Evolutionary conservation across 352 stramenopile species (phyloP).

Genomic region (Phytopythium chamaehyphon): DNA sequence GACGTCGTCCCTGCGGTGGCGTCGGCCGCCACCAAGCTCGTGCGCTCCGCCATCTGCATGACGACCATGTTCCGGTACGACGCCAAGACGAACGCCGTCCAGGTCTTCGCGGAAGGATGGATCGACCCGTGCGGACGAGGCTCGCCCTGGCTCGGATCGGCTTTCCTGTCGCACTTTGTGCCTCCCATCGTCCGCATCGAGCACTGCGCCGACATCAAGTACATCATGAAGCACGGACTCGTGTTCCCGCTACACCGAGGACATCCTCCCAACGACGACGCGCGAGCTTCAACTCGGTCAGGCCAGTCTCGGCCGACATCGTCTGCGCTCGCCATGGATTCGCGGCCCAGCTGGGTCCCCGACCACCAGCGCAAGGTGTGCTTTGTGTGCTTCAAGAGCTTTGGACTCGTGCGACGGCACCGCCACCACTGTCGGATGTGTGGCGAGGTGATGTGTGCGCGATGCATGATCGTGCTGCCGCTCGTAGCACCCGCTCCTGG

Average conservation of each 20-base stretch:
- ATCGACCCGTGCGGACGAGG: conserved; percentile 48
- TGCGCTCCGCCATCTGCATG: conserved; percentile 50
- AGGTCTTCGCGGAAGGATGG: conserved; percentile 62
- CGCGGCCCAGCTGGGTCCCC: conserved; percentile 49
- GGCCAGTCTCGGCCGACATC: conserved; percentile 3
- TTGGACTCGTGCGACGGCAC: conserved; percentile 51
- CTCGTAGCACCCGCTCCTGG: conserved; percentile 37
- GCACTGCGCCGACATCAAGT: conserved; percentile 73
- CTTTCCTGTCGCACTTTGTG: conserved; percentile 62
- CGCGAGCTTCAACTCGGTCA: conserved; percentile 1
- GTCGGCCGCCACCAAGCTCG: conserved; percentile 26
- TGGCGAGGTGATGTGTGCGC: conserved; percentile 66
- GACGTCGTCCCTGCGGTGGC: conserved; percentile 33
- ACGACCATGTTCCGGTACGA: conserved; percentile 66
- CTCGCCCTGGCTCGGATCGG: conserved; percentile 44
- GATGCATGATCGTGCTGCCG: conserved; percentile 63
- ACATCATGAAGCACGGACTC: conserved; percentile 75
- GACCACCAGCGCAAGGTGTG: conserved; percentile 56
- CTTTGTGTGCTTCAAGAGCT: conserved; percentile 70
- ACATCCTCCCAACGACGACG: not conserved
- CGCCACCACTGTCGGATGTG: conserved; percentile 79
- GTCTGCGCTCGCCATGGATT: conserved; percentile 12
- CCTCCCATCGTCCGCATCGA: conserved; percentile 57
- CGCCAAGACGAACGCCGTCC: conserved; percentile 40
- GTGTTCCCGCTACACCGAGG: conserved; percentile 48